phyloP scores from a whole-genome alignment of 805 yeast species.

The Nakazawaea peltata region DNA sequence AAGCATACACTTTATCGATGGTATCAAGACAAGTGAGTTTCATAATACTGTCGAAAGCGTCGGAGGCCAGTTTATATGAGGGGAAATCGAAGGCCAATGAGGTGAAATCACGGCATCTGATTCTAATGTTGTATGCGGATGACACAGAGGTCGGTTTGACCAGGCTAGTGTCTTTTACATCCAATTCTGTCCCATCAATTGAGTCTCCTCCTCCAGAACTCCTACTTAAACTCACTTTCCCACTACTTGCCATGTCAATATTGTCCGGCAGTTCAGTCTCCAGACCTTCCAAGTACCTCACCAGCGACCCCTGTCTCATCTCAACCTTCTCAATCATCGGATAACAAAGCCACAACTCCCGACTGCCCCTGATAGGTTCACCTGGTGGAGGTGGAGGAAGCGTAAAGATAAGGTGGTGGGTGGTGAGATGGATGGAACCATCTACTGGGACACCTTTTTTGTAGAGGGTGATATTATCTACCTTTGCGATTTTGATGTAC shows the following conservation, averaged over 20 bases:
- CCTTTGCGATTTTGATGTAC: conserved; percentile 44
- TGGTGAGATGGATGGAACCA: conserved; percentile 63
- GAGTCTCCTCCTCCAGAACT: conserved; percentile 4
- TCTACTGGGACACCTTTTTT: conserved; percentile 46
- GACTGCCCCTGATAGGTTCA: conserved; percentile 18
- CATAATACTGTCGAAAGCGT: conserved; percentile 67
- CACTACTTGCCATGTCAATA: no score
- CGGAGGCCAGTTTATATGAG: conserved; percentile 49
- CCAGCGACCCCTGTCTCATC: conserved; percentile 47
- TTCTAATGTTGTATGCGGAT: conserved; percentile 54
- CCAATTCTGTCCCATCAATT: conserved; percentile 4
- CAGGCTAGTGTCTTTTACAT: conserved; percentile 1
- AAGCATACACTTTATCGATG: conserved; percentile 67
- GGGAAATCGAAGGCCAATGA: conserved; percentile 70
- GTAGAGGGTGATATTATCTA: conserved; percentile 37
- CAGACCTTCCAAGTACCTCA: conserved; percentile 17
- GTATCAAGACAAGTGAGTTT: conserved; percentile 50
- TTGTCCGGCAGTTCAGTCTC: no score
- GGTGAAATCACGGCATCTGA: conserved; percentile 81
- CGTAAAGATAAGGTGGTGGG: conserved; percentile 69
- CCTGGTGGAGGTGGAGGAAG: conserved; percentile 17
- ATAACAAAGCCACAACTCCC: conserved; percentile 89
- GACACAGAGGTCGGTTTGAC: no score
- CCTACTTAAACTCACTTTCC: neutral
- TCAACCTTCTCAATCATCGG: conserved; percentile 68